phyloP scores from a whole-genome alignment of 495 filamentous ascomycete species.

The Apodospora peruviana region DNA sequence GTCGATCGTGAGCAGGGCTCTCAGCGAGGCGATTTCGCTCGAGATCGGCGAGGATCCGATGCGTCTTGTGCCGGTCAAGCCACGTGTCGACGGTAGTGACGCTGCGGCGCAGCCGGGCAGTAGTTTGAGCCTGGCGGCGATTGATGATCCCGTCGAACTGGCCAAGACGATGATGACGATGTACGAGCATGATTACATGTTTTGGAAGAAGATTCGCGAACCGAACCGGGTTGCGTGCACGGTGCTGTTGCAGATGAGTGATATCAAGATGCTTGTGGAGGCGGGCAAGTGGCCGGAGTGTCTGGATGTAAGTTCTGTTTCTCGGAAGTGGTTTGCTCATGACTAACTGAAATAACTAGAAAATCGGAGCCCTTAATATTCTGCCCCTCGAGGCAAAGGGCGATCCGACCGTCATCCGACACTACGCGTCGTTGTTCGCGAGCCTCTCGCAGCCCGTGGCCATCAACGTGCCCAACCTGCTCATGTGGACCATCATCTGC shows the following conservation, averaged over 20 bases:
- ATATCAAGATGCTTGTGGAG: conserved; percentile 68
- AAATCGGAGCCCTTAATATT: conserved; percentile 65
- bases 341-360: conserved; percentile 40
- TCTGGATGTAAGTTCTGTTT: conserved; percentile 64
- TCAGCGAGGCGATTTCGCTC: conserved; percentile 78
- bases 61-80: conserved; percentile 73
- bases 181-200: conserved; percentile 72
- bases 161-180: conserved; percentile 74
- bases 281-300: conserved; percentile 66
- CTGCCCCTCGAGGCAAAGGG: conserved; percentile 70
- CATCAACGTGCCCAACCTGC: conserved; percentile 77
- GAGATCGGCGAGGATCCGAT: conserved; percentile 73
- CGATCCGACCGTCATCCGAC: conserved; percentile 67
- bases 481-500: conserved; percentile 88
- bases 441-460: conserved; percentile 69
- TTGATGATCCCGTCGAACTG: conserved; percentile 78
- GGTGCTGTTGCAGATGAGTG: conserved; percentile 69
- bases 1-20: conserved; percentile 77
- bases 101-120: conserved; percentile 37
- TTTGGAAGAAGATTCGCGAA: conserved; percentile 59
- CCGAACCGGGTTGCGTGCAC: conserved; percentile 65
- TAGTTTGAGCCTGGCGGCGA: conserved; percentile 74
- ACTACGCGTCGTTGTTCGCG: conserved; percentile 68
- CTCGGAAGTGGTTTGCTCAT: conserved; percentile 1
- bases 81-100: conserved; percentile 37